Percentiles rank a stretch among this genome's conserved stretches.
Conservation (phyloP, 2,329 filamentous ascomycete genomes). For the Cladophialophora exuberans region DNA sequence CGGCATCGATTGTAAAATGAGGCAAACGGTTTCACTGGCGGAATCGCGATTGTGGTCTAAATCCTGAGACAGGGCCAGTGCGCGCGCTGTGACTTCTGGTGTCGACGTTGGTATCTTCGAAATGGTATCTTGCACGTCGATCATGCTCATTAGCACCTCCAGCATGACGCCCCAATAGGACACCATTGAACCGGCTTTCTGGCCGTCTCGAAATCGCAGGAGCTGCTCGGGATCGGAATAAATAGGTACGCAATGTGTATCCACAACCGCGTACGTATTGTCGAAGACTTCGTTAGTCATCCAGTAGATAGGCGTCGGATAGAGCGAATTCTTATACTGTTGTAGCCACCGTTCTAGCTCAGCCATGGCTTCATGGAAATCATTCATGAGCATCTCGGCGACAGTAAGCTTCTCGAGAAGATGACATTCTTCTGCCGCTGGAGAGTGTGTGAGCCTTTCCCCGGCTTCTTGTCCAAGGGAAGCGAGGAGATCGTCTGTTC, state of each 20-base stretch:
- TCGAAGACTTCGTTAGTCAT: background rate
- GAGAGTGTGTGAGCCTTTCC: too few relatives aligned
- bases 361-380: background rate
- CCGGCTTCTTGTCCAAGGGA: background rate
- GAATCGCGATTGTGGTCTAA: background rate
- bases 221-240: background rate
- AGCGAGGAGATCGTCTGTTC: background rate
- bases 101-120: background rate
- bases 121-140: constrained; percentile 1
- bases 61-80: background rate
- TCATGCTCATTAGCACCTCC: constrained; percentile 2
- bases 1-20: constrained; percentile 4
- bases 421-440: too few relatives aligned
- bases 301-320: constrained; percentile 3
- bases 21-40: background rate
- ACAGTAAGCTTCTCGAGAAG: background rate
- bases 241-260: background rate
- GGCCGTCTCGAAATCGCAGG: constrained; percentile 4
- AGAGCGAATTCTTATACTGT: background rate
- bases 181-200: constrained; percentile 4
- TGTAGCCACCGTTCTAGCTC: constrained; percentile 2
- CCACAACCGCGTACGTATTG: background rate
- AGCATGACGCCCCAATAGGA: constrained; percentile 7
- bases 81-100: background rate
- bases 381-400: background rate